These are phyloP conservation scores for Thymus mandschuricus DNA, from an alignment of 257 asterid species.

Conservation along the genomic window DNA sequence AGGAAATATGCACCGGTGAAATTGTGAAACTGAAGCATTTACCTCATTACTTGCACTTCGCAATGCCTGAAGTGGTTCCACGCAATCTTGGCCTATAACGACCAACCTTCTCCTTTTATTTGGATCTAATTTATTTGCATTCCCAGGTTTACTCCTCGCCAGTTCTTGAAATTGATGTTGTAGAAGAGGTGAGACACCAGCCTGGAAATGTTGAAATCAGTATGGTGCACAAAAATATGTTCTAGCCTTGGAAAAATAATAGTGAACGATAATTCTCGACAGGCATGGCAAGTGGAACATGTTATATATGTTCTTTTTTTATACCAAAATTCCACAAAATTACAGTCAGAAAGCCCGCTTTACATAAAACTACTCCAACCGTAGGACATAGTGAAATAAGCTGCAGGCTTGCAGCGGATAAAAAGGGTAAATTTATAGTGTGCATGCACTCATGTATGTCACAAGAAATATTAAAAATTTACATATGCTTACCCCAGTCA, in stretches of 20 bases:
- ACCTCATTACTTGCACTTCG: constrained; percentile 55
- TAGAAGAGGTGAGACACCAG: constrained; percentile 84
- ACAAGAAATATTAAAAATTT: constrained; percentile 4
- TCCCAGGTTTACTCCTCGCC: constrained; percentile 48
- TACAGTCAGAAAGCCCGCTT: neutral
- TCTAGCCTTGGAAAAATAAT: constrained; percentile 1
- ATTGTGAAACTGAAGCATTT: constrained; percentile 4
- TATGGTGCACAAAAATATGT: constrained; percentile 2
- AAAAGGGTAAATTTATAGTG: constrained; percentile 10
- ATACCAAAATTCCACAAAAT: neutral
- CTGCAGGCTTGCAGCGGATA: neutral
- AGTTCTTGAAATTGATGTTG: constrained; percentile 83
- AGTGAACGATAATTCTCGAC: neutral
- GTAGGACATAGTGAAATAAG: neutral
- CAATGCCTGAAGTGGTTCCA: constrained; percentile 97
- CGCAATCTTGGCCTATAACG: constrained; percentile 89
- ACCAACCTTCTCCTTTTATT: constrained; percentile 63
- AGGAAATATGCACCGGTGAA: neutral
- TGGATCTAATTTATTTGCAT: constrained; percentile 39
- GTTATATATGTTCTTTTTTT: neutral
- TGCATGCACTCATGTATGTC: constrained; percentile 10
- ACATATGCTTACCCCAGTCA: constrained; percentile 79
- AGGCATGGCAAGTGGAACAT: neutral
- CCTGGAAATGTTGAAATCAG: constrained; percentile 48
- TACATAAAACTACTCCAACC: neutral